A percentile compares a stretch with the other conserved stretches of the same genome.
Conservation (phyloP, 2,329 filamentous ascomycete species). For the Myriosclerotinia scirpicola region DNA sequence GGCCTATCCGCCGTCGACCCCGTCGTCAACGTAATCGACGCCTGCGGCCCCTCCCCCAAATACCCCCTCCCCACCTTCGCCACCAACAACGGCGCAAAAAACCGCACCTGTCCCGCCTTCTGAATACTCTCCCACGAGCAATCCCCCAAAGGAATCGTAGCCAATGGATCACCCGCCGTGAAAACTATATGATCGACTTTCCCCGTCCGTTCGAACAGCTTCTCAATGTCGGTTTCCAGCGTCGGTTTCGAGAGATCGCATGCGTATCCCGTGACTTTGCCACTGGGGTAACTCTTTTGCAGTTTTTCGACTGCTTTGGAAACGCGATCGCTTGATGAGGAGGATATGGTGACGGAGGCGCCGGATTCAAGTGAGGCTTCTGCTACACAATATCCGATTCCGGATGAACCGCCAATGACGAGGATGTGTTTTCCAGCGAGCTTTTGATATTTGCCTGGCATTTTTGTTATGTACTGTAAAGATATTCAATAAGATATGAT, state of each 20-base stretch:
- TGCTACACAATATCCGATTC: conserved; percentile 36
- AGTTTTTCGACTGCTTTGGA: conserved; percentile 24
- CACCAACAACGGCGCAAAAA: conserved; percentile 34
- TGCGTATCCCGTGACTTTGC: conserved; percentile 25
- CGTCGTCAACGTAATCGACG: conserved; percentile 31
- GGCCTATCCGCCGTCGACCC: conserved; percentile 29
- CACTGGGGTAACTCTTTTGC: conserved; percentile 25
- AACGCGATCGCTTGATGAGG: conserved; percentile 25
- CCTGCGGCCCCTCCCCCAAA: conserved; percentile 26
- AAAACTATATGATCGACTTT: conserved; percentile 37
- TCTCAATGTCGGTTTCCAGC: conserved; percentile 43
- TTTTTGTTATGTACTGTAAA: conserved; percentile 1
- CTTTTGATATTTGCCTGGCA: conserved; percentile 35
- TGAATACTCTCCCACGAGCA: conserved; percentile 28
- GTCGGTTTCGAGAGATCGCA: conserved; percentile 32
- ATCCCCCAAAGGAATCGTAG: conserved; percentile 22
- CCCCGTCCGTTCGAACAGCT: conserved; percentile 43
- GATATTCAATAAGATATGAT: not conserved
- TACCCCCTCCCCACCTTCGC: conserved; percentile 33
- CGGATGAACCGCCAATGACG: conserved; percentile 36
- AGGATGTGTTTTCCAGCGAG: conserved; percentile 35
- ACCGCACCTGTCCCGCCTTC: conserved; percentile 31
- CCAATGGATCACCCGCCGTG: conserved; percentile 34
- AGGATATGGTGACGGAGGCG: conserved; percentile 35
- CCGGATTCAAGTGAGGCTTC: conserved; percentile 35